A percentile compares a stretch with the other conserved stretches of the same genome.
Evolutionary conservation across 345 rosid genomes (phyloP).

Genomic region (Melaleuca alternifolia): DNA sequence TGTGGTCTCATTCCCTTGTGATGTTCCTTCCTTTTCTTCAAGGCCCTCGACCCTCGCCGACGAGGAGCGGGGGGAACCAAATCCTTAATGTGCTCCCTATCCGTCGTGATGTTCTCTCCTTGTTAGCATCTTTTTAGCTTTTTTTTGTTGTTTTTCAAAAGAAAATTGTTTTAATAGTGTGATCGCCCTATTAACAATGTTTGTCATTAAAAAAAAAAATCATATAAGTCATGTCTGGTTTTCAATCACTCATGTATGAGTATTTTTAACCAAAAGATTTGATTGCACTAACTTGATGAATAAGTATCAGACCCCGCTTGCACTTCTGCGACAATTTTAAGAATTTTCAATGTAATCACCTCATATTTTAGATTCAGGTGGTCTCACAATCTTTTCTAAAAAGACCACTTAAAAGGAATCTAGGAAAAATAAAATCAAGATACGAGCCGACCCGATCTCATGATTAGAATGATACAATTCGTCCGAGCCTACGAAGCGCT

Average conservation of each 20-base stretch:
- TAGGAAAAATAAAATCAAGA: not conserved
- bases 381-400: not conserved
- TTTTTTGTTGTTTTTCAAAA: too few species aligned
- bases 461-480: not conserved
- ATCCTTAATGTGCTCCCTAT: not conserved
- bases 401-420: not conserved
- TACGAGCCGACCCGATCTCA: not conserved
- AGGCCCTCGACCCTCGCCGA: not conserved
- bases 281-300: not conserved
- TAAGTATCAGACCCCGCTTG: fast-evolving
- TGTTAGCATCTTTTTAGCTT: too few species aligned
- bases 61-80: too few species aligned
- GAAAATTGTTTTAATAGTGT: not conserved
- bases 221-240: not conserved
- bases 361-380: not conserved
- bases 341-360: not conserved
- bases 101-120: not conserved
- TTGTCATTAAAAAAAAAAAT: not conserved
- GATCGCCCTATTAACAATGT: not conserved
- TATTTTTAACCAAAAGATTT: not conserved
- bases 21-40: not conserved
- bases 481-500: not conserved
- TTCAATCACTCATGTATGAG: not conserved
- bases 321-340: not conserved
- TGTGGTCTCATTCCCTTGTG: too few species aligned